Evolutionary conservation across 805 yeast species (phyloP).

Genomic region (Ogataea methylovora): DNA sequence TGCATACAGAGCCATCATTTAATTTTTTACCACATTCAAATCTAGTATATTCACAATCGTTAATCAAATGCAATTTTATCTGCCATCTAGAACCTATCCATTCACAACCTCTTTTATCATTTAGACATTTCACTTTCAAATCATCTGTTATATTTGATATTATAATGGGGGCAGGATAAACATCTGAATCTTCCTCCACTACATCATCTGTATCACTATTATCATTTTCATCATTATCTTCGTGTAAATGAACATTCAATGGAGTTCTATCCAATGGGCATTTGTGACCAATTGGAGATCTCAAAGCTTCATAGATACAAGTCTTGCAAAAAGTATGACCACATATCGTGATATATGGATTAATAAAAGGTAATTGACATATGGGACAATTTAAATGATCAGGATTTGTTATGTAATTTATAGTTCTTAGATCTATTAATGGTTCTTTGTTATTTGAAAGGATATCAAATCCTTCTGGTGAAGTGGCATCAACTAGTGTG

Average conservation of each 20-base stretch:
- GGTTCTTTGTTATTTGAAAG: slow-evolving; percentile 2
- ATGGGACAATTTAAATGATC: slow-evolving; percentile 46
- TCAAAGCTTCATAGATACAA: slow-evolving; percentile 43
- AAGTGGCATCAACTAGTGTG: not conserved
- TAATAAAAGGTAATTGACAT: slow-evolving; percentile 57
- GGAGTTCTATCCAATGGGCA: slow-evolving; percentile 61
- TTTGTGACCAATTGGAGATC: slow-evolving; percentile 25
- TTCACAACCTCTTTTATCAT: slow-evolving; percentile 43
- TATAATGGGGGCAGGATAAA: slow-evolving; percentile 48
- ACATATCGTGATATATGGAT: slow-evolving; percentile 56
- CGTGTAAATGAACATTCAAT: slow-evolving; percentile 16
- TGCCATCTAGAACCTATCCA: slow-evolving; percentile 57
- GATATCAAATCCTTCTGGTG: slow-evolving; percentile 8
- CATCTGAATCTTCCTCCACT: slow-evolving; percentile 11
- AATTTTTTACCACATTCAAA: slow-evolving; percentile 26
- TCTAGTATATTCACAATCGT: slow-evolving; percentile 30
- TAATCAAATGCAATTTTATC: slow-evolving; percentile 39
- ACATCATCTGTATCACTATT: slow-evolving; percentile 7
- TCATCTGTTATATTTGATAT: slow-evolving; percentile 57
- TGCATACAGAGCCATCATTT: no score
- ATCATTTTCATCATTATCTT: slow-evolving; percentile 1
- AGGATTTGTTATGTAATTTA: slow-evolving; percentile 16
- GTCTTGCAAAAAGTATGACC: slow-evolving; percentile 61
- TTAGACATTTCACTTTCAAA: slow-evolving; percentile 47
- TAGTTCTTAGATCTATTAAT: slow-evolving; percentile 16